Conservation (phyloP, 805 yeast genomes). For the Phaffomyces opuntiae region DNA sequence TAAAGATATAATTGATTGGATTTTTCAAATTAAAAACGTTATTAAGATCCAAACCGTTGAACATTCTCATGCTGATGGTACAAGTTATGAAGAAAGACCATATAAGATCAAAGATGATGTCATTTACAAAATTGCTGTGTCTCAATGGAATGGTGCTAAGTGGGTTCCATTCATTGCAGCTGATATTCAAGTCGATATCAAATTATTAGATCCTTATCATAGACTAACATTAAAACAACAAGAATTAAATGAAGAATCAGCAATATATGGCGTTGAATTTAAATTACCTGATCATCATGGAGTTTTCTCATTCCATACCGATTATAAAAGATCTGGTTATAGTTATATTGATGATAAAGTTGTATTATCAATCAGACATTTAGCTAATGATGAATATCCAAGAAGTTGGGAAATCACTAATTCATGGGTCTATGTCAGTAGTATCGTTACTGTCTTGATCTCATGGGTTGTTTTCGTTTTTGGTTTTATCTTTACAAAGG, state of each 20-base stretch:
- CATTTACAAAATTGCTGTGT: constrained; percentile 40
- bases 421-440: constrained; percentile 83
- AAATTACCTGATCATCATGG: constrained; percentile 94
- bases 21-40: constrained; percentile 61
- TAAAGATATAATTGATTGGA: constrained; percentile 57
- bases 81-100: constrained; percentile 33
- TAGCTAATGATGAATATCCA: constrained; percentile 91
- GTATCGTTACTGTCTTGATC: constrained; percentile 58
- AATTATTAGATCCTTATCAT: constrained; percentile 93
- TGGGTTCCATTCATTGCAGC: constrained; percentile 68
- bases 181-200: constrained; percentile 75
- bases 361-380: constrained; percentile 81
- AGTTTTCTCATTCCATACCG: constrained; percentile 77
- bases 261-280: constrained; percentile 48
- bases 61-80: constrained; percentile 45
- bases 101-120: constrained; percentile 77
- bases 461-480: constrained; percentile 78
- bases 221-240: constrained; percentile 55
- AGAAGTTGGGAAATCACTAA: constrained; percentile 91
- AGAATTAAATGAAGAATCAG: constrained; percentile 27
- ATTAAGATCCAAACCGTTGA: constrained; percentile 46
- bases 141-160: constrained; percentile 41
- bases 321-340: constrained; percentile 72
- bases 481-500: constrained; percentile 36
- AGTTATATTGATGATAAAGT: constrained; percentile 57